Evolutionary conservation across 345 rosid species (phyloP).

Genomic region (Ricinus communis): DNA sequence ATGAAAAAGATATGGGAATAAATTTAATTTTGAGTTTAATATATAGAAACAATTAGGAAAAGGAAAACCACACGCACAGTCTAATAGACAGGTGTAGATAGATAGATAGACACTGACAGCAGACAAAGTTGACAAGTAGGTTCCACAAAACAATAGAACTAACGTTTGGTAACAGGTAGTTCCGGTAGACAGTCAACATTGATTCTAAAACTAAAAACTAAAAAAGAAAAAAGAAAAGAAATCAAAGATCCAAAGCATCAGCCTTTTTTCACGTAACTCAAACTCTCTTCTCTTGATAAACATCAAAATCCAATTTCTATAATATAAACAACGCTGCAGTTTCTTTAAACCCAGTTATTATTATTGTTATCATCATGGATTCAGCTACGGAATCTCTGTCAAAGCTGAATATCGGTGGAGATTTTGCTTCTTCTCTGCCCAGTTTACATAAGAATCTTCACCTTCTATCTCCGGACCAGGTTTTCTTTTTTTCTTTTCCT

Average conservation of each 20-base stretch:
- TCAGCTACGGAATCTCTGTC: conserved; percentile 29
- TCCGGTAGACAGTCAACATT: conserved; percentile 2
- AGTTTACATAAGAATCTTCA: conserved; percentile 56
- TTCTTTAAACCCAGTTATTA: too few relatives aligned
- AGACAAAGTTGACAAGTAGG: too few relatives aligned
- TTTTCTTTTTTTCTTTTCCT: neutral
- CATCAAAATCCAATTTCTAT: neutral
- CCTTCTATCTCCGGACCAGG: conserved; percentile 63
- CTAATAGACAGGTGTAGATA: too few relatives aligned
- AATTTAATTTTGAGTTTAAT: too few relatives aligned
- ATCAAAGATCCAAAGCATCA: neutral
- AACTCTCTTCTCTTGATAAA: neutral
- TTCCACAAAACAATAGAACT: too few relatives aligned
- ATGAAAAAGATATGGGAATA: too few relatives aligned
- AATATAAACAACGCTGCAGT: too few relatives aligned
- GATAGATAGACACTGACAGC: too few relatives aligned
- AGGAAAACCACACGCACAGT: too few relatives aligned
- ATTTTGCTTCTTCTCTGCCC: conserved; percentile 53
- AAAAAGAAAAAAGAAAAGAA: too few relatives aligned
- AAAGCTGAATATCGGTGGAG: conserved; percentile 33
- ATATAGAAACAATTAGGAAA: too few relatives aligned
- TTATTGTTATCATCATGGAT: conserved; percentile 14
- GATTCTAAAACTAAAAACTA: neutral
- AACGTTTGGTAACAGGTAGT: neutral
- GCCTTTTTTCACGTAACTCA: neutral